Evolutionary conservation across 1,284 basidiomycete species (phyloP), one percentile per base, ranked within the genome.

Genomic region (Cryptococcus sp.): DNA sequence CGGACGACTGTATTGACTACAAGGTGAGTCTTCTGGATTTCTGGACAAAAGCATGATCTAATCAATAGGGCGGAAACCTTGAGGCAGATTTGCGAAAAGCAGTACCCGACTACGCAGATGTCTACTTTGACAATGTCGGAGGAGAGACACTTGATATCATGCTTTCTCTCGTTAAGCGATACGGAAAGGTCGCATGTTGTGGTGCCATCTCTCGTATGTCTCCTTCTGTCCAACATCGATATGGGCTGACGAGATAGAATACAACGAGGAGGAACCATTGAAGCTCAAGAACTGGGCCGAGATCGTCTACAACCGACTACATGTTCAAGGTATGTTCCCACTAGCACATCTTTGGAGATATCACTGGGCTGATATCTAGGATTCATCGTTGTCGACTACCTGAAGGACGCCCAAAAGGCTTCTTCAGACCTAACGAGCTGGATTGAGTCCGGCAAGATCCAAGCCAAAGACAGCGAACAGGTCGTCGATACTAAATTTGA

Each of bases 1-100:
- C 77, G 37, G 78, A 80, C 66, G 69, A 69, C 31, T 77, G 75
- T 25, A 64, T 80, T 65, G 78, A 80, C 61, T 80, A 80, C 75
- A 79, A 79, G 67, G 70, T 62, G 31, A 14, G 57, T 16, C 46
- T 18, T 56, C 55, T 1, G 48, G 55, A 48, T 24, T 16, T 57
- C 9, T n/a, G 21, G 11, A 19, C 21, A 4, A 32, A 11, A 7
- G 16, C 7, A 21, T 7, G 14, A 19, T 18, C 34, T 37, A 19
- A 31, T 22, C 11, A 31, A 7, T 14, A 49, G 36, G 49, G 45
- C 43, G 34, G 46, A n/a, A 34, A 49, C 24, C 67, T 67, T 56
- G 55, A 54, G 19, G 56, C 68, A 49, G 49, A 69, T 23, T 62
- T 75, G 50, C 52, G 54, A 57, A 60, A n/a, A 46, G 64, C 69